Base-by-base conservation (phyloP, 1,284 basidiomycete genomes). In the Sanguinoderma infundibulare region DNA sequence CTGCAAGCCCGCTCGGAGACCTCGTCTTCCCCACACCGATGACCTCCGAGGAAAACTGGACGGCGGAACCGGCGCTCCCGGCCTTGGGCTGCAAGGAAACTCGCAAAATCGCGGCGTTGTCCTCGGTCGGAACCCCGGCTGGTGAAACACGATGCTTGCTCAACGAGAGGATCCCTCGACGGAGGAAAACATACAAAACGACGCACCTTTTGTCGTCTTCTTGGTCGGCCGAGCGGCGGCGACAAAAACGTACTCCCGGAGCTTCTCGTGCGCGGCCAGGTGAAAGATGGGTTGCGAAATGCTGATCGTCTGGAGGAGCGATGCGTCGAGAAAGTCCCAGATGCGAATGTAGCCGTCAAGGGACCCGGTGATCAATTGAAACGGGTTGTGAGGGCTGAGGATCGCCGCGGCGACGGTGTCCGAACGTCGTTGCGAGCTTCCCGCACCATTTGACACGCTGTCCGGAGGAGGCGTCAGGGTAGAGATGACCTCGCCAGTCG, bases 251-350 rank as follows among this genome's bases (percentile, higher is more conserved):
- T 81, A 78, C 64, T 89, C 89, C 67, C 83, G 86, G 73, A 87
- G 83, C 60, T 80, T 80, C 61, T 87, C 81, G 72, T 94, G 89
- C 1, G 85, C 84, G 59, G 88, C 87, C 65, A 96, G 78, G 67
- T 87, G 84, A 59, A 87, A 83, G 66, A 98, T 89, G 5, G 94
- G 87, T 61, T 90, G 85, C 44, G 82, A 83, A 46, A 93, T 71
- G 61, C 85, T 80, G 59, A 96, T 84, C 1, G 89, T 91, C 65
- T 90, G 87, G 58, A 98, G 79, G 15, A 98, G 78, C 3, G 84
- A 81, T 1, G 90, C 96, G 65, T 98, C 96, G 55, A 97, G 79
- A 74, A 93, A 97, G 77, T 98, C 95, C 97, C 97, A 98, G 12
- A 97, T 79, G 73, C 94, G 89, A 67, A 98, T 77, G 28, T 83